Evolutionary conservation across 129 eudicot genomes (phyloP).

Genomic region (Escallonia herrerae): DNA sequence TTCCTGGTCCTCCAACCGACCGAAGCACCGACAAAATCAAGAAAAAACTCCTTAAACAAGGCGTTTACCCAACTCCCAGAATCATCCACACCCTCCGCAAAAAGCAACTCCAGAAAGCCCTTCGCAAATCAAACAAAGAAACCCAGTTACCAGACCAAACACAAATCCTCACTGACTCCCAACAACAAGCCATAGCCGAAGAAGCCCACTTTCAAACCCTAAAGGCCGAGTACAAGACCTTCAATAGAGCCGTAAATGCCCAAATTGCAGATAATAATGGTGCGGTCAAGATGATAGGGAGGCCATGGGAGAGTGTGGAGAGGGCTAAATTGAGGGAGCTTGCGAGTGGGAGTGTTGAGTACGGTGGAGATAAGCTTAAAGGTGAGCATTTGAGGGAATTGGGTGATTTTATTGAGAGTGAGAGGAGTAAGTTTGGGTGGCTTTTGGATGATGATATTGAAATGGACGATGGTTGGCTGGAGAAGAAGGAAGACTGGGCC

Average conservation of each 20-base stretch:
- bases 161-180: conserved; percentile 19
- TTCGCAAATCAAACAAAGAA: conserved; percentile 36
- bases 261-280: conserved; percentile 18
- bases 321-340: conserved; percentile 51
- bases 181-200: conserved; percentile 29
- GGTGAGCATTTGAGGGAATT: conserved; percentile 64
- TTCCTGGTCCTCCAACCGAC: conserved; percentile 24
- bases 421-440: conserved; percentile 57
- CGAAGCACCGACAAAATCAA: conserved; percentile 43
- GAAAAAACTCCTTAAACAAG: conserved; percentile 45
- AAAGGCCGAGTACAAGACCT: conserved; percentile 58
- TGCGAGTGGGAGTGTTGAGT: conserved; percentile 30
- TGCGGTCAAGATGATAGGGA: conserved; percentile 39
- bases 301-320: conserved; percentile 85
- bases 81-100: conserved; percentile 82
- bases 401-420: conserved; percentile 62
- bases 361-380: conserved; percentile 43
- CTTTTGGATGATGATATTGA: conserved; percentile 80
- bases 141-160: conserved; percentile 23
- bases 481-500: conserved; percentile 25
- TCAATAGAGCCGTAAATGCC: conserved; percentile 34
- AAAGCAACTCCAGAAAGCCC: conserved; percentile 61
- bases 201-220: conserved; percentile 49
- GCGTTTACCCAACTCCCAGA: conserved; percentile 77
- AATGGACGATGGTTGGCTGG: conserved; percentile 34